Base-by-base conservation (phyloP, 306 rosid species). In the Dicorynia guianensis region DNA sequence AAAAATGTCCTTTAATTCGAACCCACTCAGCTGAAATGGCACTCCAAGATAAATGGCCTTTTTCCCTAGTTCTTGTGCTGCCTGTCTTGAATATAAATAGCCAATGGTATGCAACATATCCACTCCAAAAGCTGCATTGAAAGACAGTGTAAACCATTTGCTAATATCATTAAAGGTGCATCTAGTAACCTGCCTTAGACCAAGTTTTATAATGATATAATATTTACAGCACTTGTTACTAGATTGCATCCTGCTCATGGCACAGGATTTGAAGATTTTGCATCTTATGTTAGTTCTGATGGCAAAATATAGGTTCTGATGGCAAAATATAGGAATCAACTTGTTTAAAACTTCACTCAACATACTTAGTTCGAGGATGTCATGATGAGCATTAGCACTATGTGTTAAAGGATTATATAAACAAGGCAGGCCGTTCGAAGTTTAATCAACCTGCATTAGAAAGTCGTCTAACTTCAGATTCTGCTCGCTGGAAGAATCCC, bases 21-120 rank as follows among this genome's bases (percentile, higher is more conserved):
- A 92, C 93, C 97, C 97, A 92, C 80, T 95, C 97, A 17, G 97
- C 89, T 76, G 58, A 83, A 95, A 95, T 66, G 97, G 99, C 52
- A 95, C 89, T 8, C 97, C 97, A 14, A 95, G 96, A 68, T 76
- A 92, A 69, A 92, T 84, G 76, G 96, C 97, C 73, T 87, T 95
- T 81, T 90, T 90, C 61, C 99, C 99, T 65, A 95, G 91, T 87
- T 95, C 97, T 84, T 86, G 93, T 11, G 93, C 97, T 54, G 99
- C 99, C 76, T 92, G 99, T 84, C 97, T 90, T 9, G 91, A 87
- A 79, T 95, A 95, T 82, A 89, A 62, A 64, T 86, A 86, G 72
- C 99, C 97, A 40, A 92, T 87, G 6, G 97, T 90, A 83, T 87
- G 89, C 47, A 95, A 79, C 88, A 89, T 87, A 19, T 85, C 86